Evolutionary conservation across 2,329 filamentous ascomycete genomes (phyloP).

Genomic region (Fusarium albosuccineum): DNA sequence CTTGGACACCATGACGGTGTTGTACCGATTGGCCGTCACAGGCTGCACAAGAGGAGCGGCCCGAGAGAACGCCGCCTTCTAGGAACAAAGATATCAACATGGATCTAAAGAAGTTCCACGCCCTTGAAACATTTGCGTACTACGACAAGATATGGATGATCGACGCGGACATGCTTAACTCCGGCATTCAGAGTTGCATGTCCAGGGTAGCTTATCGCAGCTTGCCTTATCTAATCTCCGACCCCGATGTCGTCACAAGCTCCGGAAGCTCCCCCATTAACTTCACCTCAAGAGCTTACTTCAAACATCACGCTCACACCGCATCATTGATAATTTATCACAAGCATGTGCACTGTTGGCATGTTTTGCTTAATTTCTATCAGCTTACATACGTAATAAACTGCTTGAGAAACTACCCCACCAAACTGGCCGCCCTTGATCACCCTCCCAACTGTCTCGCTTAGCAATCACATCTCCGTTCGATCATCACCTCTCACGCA

Average conservation of each 20-base stretch:
- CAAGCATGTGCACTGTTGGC: not conserved
- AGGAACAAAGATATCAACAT: not conserved
- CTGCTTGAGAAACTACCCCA: not conserved
- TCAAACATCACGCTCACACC: slow-evolving; percentile 20
- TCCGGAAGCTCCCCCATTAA: slow-evolving; percentile 27
- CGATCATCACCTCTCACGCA: slow-evolving; percentile 3
- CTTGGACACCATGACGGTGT: slow-evolving; percentile 5
- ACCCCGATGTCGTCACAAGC: slow-evolving; percentile 43
- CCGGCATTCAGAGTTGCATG: not conserved
- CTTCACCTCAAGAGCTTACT: slow-evolving; percentile 21
- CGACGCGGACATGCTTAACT: slow-evolving; percentile 7
- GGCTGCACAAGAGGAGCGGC: slow-evolving; percentile 3
- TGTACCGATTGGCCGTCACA: not conserved
- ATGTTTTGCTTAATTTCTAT: not conserved
- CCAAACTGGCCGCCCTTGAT: slow-evolving; percentile 9
- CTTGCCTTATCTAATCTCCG: slow-evolving; percentile 43
- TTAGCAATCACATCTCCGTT: slow-evolving; percentile 38
- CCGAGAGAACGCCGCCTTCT: not conserved
- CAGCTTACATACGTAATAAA: slow-evolving; percentile 17
- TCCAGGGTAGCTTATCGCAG: slow-evolving; percentile 25
- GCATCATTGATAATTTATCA: slow-evolving; percentile 36
- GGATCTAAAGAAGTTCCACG: not conserved
- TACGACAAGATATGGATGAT: not conserved
- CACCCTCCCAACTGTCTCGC: slow-evolving; percentile 25
- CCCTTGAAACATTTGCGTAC: not conserved